These are phyloP conservation scores for Pistacia atlantica DNA, from an alignment of 345 rosid species.

Conservation along the genomic window DNA sequence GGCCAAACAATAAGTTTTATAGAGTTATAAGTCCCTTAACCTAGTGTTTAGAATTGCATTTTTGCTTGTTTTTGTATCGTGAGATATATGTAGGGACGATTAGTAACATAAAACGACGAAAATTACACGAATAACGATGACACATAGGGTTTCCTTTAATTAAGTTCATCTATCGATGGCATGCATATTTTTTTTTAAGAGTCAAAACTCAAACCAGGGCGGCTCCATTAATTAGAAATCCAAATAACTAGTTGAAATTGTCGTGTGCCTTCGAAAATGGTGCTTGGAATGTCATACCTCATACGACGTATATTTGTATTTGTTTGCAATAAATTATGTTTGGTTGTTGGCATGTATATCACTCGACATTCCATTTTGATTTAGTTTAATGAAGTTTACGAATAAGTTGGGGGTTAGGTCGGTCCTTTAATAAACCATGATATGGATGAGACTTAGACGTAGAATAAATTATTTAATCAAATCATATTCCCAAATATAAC, in stretches of 20 bases:
- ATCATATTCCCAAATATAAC: constrained; percentile 16
- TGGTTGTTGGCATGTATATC: constrained; percentile 18
- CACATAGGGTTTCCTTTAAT: neutral
- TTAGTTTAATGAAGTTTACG: neutral
- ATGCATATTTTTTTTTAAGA: neutral
- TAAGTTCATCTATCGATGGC: neutral
- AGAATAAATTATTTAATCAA: constrained; percentile 23
- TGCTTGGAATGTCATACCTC: constrained; percentile 6
- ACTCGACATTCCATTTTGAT: constrained; percentile 29
- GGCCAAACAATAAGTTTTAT: neutral
- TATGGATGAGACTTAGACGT: constrained; percentile 26
- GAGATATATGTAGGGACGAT: neutral
- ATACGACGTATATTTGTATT: neutral
- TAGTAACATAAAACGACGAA: no score
- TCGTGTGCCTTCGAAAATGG: neutral
- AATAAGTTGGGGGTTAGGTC: constrained; percentile 31
- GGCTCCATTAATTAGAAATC: neutral
- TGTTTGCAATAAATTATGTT: constrained; percentile 17
- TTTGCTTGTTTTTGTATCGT: neutral
- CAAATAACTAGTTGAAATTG: constrained; percentile 10
- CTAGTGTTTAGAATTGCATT: neutral
- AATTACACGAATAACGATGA: neutral
- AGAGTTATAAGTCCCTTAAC: no score
- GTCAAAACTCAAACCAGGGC: constrained; percentile 11
- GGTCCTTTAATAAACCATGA: constrained; percentile 45